Percentiles rank a stretch among this genome's conserved stretches.
Evolutionary conservation across 257 asterid species (phyloP).

Genomic region (Solanum etuberosum): DNA sequence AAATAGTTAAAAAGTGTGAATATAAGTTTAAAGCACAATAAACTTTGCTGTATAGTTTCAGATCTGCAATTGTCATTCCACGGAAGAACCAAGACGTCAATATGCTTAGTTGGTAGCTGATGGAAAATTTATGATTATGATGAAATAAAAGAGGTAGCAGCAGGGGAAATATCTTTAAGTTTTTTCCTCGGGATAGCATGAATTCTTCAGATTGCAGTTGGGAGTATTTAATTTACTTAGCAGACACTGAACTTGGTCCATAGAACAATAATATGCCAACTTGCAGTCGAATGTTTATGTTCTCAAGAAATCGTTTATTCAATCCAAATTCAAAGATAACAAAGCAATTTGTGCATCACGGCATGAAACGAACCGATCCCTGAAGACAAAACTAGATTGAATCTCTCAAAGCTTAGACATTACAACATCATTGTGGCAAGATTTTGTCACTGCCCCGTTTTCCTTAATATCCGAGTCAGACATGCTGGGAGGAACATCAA

Average conservation of each 20-base stretch:
- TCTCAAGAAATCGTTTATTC: background rate
- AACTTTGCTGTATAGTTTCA: too few species aligned
- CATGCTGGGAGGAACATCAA: slow-evolving; percentile 40
- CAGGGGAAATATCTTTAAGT: background rate
- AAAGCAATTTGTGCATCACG: background rate
- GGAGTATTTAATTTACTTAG: background rate
- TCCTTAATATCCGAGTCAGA: slow-evolving; percentile 32
- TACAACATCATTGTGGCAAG: slow-evolving; percentile 15
- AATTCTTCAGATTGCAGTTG: background rate
- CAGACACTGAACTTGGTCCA: background rate
- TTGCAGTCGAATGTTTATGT: background rate
- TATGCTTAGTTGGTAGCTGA: background rate
- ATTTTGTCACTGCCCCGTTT: slow-evolving; percentile 15
- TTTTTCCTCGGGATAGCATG: background rate
- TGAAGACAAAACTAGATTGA: background rate
- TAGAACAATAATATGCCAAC: background rate
- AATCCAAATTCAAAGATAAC: background rate
- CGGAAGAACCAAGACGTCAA: background rate
- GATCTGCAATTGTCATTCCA: too few species aligned
- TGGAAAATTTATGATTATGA: background rate
- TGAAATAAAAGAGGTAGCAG: background rate
- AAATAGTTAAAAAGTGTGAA: too few species aligned
- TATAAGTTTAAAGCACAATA: too few species aligned
- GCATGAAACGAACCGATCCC: background rate
- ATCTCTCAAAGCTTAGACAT: slow-evolving; percentile 35